phyloP scores from a whole-genome alignment of 1,284 basidiomycete species.

The Fomitopsis palustris region DNA sequence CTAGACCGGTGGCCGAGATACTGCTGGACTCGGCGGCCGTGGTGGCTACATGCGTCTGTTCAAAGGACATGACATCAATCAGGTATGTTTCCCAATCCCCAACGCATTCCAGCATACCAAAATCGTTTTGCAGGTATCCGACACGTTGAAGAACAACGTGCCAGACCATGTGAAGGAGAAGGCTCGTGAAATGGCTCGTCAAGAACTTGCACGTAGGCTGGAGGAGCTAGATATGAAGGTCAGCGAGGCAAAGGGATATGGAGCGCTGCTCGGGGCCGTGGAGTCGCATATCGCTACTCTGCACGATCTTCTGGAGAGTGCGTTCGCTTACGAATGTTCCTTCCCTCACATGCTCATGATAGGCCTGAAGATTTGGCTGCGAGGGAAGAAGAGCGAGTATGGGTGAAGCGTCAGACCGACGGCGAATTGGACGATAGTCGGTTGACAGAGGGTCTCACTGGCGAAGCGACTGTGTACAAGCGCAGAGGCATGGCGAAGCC shows the following conservation, averaged over 20 bases:
- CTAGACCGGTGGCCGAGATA: slow-evolving; percentile 64
- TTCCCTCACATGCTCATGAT: background rate
- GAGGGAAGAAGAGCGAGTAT: slow-evolving; percentile 64
- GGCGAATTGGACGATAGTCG: slow-evolving; percentile 65
- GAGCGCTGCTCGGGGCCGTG: slow-evolving; percentile 46
- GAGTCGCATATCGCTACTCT: slow-evolving; percentile 56
- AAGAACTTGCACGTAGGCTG: slow-evolving; percentile 54
- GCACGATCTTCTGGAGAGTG: slow-evolving; percentile 58
- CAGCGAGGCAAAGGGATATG: slow-evolving; percentile 54
- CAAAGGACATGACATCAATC: slow-evolving; percentile 61
- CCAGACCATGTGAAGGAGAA: slow-evolving; percentile 58
- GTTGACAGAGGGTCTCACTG: slow-evolving; percentile 63
- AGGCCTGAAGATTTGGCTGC: slow-evolving; percentile 54
- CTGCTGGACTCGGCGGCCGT: slow-evolving; percentile 59
- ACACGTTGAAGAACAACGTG: slow-evolving; percentile 52
- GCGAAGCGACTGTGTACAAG: slow-evolving; percentile 66
- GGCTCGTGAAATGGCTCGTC: slow-evolving; percentile 61
- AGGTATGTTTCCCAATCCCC: slow-evolving; percentile 32
- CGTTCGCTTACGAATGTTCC: slow-evolving; percentile 15
- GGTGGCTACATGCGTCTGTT: slow-evolving; percentile 67
- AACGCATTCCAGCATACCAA: background rate
- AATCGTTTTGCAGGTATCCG: slow-evolving; percentile 39
- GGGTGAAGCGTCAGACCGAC: slow-evolving; percentile 67
- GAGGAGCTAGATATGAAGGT: slow-evolving; percentile 60
- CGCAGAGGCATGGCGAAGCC: slow-evolving; percentile 65